phyloP scores from a whole-genome alignment of 164 flowering plant species.

The Nymphaea thermarum region DNA sequence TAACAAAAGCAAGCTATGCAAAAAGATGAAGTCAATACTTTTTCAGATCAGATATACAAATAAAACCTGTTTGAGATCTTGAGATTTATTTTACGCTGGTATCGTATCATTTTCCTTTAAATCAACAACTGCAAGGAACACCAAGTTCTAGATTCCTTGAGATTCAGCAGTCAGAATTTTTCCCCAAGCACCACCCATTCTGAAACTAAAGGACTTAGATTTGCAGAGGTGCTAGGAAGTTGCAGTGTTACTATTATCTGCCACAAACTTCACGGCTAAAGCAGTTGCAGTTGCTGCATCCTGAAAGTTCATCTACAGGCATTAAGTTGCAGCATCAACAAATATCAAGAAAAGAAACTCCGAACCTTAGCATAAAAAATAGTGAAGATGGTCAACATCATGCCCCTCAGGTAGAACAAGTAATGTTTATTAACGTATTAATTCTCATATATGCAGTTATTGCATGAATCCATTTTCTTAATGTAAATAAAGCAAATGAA shows the following conservation, averaged over 20 bases:
- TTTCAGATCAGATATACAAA: too few species aligned
- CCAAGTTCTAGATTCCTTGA: slow-evolving; percentile 17
- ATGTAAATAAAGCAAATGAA: too few species aligned
- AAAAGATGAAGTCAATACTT: too few species aligned
- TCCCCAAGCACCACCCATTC: background rate
- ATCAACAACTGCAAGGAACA: slow-evolving; percentile 78
- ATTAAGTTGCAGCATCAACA: too few species aligned
- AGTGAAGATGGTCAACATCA: too few species aligned
- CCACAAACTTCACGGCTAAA: slow-evolving; percentile 91
- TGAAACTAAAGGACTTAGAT: background rate
- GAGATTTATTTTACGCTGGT: slow-evolving; percentile 32
- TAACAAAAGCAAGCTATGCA: too few species aligned
- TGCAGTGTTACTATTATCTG: slow-evolving; percentile 80
- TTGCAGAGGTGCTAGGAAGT: background rate
- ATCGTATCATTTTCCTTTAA: slow-evolving; percentile 58
- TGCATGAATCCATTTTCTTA: too few species aligned
- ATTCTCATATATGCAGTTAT: too few species aligned
- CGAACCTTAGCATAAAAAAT: too few species aligned
- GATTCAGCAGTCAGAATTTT: slow-evolving; percentile 2
- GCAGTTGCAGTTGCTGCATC: slow-evolving; percentile 80
- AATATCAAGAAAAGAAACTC: background rate
- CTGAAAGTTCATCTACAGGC: slow-evolving; percentile 15
- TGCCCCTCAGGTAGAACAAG: too few species aligned
- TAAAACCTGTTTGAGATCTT: too few species aligned
- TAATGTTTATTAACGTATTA: too few species aligned